phyloP scores from a whole-genome alignment of 164 flowering plant genomes.

The Nymphaea colorata region DNA sequence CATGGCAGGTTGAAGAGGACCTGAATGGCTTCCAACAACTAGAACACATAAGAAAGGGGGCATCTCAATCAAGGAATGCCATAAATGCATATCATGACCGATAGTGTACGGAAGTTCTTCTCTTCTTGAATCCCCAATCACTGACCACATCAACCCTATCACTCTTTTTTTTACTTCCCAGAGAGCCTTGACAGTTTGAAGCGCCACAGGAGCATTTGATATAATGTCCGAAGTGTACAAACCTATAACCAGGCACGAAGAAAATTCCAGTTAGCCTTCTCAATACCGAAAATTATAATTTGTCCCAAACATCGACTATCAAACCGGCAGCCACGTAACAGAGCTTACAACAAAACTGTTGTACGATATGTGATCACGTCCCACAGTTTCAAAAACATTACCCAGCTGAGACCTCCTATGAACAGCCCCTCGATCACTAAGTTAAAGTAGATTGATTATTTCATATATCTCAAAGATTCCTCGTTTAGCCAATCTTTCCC shows the following conservation, averaged over 20 bases:
- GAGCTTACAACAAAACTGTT: not conserved
- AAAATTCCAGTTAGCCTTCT: not conserved
- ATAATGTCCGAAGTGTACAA: conserved; percentile 76
- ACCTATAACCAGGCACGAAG: conserved; percentile 18
- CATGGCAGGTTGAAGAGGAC: too few species aligned
- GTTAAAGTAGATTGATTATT: not conserved
- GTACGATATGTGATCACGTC: not conserved
- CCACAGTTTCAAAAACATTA: not conserved
- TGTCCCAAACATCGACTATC: not conserved
- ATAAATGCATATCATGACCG: too few species aligned
- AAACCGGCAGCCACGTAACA: not conserved
- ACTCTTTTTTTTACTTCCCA: conserved; percentile 60
- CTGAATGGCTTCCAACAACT: too few species aligned
- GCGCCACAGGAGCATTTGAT: conserved; percentile 79
- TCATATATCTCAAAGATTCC: too few species aligned
- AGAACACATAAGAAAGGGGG: too few species aligned
- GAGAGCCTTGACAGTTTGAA: conserved; percentile 64
- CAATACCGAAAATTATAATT: not conserved
- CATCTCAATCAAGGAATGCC: not conserved
- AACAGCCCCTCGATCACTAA: not conserved
- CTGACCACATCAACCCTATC: conserved; percentile 26
- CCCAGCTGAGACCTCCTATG: not conserved
- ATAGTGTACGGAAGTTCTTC: not conserved
- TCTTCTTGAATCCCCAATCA: conserved; percentile 53
- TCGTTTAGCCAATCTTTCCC: not conserved